Percentiles rank a stretch among this genome's conserved stretches.
These are phyloP conservation scores for Helenozyma rhizophorensis DNA, from an alignment of 805 yeast species.

Conservation along the genomic window DNA sequence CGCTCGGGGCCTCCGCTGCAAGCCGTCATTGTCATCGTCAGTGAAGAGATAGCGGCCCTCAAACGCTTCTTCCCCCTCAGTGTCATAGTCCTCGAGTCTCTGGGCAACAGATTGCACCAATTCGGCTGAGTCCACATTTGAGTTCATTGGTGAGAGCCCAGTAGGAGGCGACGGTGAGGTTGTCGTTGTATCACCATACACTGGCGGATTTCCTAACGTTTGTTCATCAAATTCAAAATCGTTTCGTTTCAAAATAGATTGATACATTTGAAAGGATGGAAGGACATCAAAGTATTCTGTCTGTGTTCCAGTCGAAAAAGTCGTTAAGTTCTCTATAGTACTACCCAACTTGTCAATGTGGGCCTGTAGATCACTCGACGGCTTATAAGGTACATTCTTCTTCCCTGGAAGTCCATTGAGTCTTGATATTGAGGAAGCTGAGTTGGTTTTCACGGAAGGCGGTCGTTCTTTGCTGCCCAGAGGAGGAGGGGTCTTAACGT, in stretches of 20 bases:
- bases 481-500: too few relatives aligned
- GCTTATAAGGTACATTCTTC: slow-evolving; percentile 25
- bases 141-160: slow-evolving; percentile 9
- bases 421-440: too few relatives aligned
- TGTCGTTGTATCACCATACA: slow-evolving; percentile 28
- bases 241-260: slow-evolving; percentile 43
- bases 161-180: slow-evolving; percentile 28
- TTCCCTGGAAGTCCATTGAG: too few relatives aligned
- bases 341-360: slow-evolving; percentile 27
- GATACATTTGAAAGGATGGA: slow-evolving; percentile 69
- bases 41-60: slow-evolving; percentile 16
- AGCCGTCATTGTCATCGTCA: slow-evolving; percentile 14
- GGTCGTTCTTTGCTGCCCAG: too few relatives aligned
- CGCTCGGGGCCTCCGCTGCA: slow-evolving; percentile 5
- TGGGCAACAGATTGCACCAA: slow-evolving; percentile 10
- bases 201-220: slow-evolving; percentile 30
- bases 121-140: slow-evolving; percentile 2
- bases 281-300: slow-evolving; percentile 47
- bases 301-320: slow-evolving; percentile 11
- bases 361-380: slow-evolving; percentile 31
- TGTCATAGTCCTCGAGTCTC: slow-evolving; percentile 3
- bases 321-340: slow-evolving; percentile 5
- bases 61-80: slow-evolving; percentile 7
- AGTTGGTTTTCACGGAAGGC: too few relatives aligned
- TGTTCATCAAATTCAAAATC: slow-evolving; percentile 36